Evolutionary conservation across 331 rosid genomes (phyloP), one percentile per base, ranked within the genome.

Genomic region (Pyracantha coccinea): DNA sequence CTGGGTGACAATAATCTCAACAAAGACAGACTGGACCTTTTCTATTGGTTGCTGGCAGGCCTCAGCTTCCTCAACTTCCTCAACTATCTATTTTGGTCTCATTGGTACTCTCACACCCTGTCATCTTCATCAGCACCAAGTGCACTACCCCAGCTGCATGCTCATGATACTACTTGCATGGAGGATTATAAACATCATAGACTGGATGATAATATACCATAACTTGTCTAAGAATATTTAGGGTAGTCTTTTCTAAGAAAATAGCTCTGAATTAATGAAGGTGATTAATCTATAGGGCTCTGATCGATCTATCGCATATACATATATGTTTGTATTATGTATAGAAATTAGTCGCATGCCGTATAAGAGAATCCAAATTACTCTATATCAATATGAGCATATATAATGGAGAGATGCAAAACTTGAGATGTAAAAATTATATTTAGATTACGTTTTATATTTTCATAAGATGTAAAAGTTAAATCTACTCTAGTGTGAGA

Each of bases 21-120:
- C 92, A 83, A 86, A 68, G 97, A 93, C 80, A 93, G 87, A 76
- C 89, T 93, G 4, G 98, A 93, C 29, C 93, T 90, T 73, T 93
- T 93, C 91, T 93, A 93, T 62, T 93, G 98, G 97, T 33, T 93
- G 78, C 71, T 93, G 29, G 97, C 97, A 66, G 86, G 47, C 24
- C 83, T 93, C 4, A 90, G 98, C 78, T 86, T 90, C 81, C 87
- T 89, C 73, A 93, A 93, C 82, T 90, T 93, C 79, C 52, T 93
- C 82, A 90, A 82, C 84, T 93, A 85, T 86, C 83, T 93, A 55
- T 90, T 87, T 66, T 93, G 97, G 92, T 87, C 97, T 1, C 78
- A 35, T 25, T 91, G 93, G 89, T 93, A 84, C 69, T 80, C 89
- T 50, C 47, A 68, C 45, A 69, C 38, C 72, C 84, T 86, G 8